A percentile compares a stretch with the other conserved stretches of the same genome.
Evolutionary conservation across 2,329 filamentous ascomycete species (phyloP).

Genomic region (Claviceps humidiphila): DNA sequence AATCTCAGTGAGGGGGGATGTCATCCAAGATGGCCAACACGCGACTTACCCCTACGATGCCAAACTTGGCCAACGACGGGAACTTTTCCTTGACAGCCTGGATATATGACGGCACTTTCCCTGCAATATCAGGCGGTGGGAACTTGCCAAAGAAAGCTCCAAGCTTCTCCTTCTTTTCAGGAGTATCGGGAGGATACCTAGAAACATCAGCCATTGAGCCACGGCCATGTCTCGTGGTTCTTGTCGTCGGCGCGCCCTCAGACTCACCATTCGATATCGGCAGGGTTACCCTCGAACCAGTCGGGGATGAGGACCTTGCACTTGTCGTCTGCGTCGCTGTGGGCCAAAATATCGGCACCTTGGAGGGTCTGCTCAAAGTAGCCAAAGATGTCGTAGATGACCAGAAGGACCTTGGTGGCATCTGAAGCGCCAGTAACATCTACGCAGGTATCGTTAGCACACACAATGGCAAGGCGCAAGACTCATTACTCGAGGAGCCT

Average conservation of each 20-base stretch:
- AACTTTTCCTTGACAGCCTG: conserved; percentile 38
- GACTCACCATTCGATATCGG: conserved; percentile 35
- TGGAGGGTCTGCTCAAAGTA: conserved; percentile 59
- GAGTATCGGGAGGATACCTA: conserved; percentile 48
- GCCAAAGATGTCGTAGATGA: conserved; percentile 56
- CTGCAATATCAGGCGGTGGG: conserved; percentile 33
- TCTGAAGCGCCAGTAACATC: conserved; percentile 35
- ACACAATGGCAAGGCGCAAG: no score
- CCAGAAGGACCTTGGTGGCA: conserved; percentile 44
- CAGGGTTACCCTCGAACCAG: conserved; percentile 69
- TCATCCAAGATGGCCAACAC: background rate
- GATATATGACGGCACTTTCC: conserved; percentile 40
- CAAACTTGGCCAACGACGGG: conserved; percentile 44
- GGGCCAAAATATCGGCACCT: conserved; percentile 53
- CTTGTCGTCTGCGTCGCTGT: conserved; percentile 42
- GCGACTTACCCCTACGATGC: conserved; percentile 41
- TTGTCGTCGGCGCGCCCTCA: no score
- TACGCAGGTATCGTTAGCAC: conserved; percentile 4
- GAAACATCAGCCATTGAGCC: no score
- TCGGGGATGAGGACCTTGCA: conserved; percentile 88
- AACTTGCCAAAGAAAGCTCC: conserved; percentile 43
- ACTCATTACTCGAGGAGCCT: no score
- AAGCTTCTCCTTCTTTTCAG: conserved; percentile 49
- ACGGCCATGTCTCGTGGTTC: no score
- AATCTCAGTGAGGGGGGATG: background rate